Base-by-base conservation (phyloP, 257 asterid species). In the Petunia axillaris region DNA sequence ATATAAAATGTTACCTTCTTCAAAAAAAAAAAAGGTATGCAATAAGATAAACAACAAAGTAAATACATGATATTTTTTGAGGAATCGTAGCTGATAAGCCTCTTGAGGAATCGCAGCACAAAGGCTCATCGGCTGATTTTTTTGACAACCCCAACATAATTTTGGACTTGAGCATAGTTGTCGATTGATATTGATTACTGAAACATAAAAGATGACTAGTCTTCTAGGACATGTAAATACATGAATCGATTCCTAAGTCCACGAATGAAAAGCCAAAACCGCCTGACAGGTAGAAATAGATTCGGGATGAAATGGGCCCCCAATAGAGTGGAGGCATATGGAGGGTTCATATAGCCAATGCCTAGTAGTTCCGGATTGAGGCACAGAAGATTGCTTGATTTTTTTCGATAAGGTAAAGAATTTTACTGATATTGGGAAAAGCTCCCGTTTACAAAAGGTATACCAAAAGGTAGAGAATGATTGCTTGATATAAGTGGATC, bases 171-270 rank as follows among this genome's bases (percentile, higher is more conserved):
- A 71, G 44, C 52, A 46, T 71, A 48, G 41, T 35, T 48, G 11
- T 35, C 35, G 75, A 35, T 50, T 48, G 62, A 71, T 35, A 48
- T 53, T 11, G 41, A 25, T 25, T 25, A 25, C 25, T 25, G 25
- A 36, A 11, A 71, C 62, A 71, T 11, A 57, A 71, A 48, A 5
- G 13, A 71, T 48, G 58, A 71, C 5, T 71, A 9, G 5, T 48
- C 43, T 70, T 70, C 59, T 25, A 46, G 77, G 43, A 71, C 41
- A 48, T 48, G 43, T 25, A 71, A 71, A 48, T 11, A 71, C 59
- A 71, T 48, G 43, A 35, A 48, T 71, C 50, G 54, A 11, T 16
- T 71, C 41, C 60, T 44, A 71, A 35, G 60, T 50, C 62, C 60
- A 71, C 13, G 43, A 15, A 35, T 46, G 7, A 70, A 16, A 5